Conservation (phyloP, 495 filamentous ascomycete genomes). For the Penicillium herquei region DNA sequence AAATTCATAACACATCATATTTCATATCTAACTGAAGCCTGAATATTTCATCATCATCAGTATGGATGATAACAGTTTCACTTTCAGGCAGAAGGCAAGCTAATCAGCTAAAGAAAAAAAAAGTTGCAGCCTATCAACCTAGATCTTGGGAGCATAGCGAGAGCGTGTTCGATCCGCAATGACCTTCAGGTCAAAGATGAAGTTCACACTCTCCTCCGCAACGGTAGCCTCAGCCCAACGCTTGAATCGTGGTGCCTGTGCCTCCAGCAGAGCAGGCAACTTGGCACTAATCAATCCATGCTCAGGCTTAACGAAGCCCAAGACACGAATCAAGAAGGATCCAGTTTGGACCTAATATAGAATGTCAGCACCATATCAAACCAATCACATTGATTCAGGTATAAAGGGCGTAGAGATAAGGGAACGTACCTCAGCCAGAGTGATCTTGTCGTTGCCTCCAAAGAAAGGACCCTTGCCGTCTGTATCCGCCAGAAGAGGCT, state of each 20-base stretch:
- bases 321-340: conserved; percentile 63
- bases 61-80: too few species aligned
- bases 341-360: conserved; percentile 57
- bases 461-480: conserved; percentile 71
- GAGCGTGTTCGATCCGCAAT: conserved; percentile 23
- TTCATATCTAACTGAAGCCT: neutral
- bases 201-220: conserved; percentile 63
- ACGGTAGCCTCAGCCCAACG: conserved; percentile 65
- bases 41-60: too few species aligned
- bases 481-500: conserved; percentile 55
- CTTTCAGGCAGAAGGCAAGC: too few species aligned
- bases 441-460: conserved; percentile 71
- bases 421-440: conserved; percentile 68
- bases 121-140: conserved; percentile 11
- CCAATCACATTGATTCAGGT: too few species aligned
- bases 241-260: conserved; percentile 61
- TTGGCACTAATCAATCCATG: conserved; percentile 50
- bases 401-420: neutral
- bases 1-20: conserved; percentile 1
- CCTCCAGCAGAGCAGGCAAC: conserved; percentile 46
- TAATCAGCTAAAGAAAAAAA: neutral
- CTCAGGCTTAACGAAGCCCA: conserved; percentile 48
- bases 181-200: conserved; percentile 55
- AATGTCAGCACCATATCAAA: neutral
- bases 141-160: conserved; percentile 25